A percentile compares a stretch with the other conserved stretches of the same genome.
phyloP scores from a whole-genome alignment of 495 filamentous ascomycete genomes.

The Sordaria brevicollis region DNA sequence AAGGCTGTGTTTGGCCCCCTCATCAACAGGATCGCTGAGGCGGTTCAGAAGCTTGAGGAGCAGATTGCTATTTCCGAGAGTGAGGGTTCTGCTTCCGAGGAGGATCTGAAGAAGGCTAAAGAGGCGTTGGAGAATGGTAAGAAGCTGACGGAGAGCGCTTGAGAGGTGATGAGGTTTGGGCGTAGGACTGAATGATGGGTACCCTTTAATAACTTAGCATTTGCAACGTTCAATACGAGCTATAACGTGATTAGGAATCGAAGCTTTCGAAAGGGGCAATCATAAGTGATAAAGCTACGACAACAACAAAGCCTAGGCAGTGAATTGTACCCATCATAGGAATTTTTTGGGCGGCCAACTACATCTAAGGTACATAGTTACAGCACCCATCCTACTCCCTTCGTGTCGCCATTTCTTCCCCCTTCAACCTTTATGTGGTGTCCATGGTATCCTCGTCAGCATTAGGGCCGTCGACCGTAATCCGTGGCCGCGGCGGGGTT shows the following conservation, averaged over 20 bases:
- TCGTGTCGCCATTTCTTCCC: background rate
- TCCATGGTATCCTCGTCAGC: conserved; percentile 57
- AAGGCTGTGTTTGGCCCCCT: conserved; percentile 65
- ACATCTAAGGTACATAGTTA: background rate
- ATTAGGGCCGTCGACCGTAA: conserved; percentile 40
- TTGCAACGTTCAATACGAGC: background rate
- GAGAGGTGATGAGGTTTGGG: background rate
- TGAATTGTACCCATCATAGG: no score
- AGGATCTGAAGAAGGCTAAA: conserved; percentile 52
- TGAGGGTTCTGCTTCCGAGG: conserved; percentile 46
- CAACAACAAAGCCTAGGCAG: background rate
- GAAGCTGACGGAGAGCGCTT: conserved; percentile 19
- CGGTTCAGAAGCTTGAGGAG: conserved; percentile 58
- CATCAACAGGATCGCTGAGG: conserved; percentile 51
- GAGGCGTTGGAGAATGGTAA: conserved; percentile 34
- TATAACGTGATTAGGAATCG: background rate
- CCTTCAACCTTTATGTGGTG: conserved; percentile 31
- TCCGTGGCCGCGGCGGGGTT: conserved; percentile 20
- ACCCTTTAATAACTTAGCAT: background rate
- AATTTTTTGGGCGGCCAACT: background rate
- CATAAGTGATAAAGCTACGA: background rate
- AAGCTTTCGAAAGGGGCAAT: background rate
- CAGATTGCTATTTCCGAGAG: conserved; percentile 42
- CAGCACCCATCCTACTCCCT: background rate
- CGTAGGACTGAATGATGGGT: background rate